Conservation (phyloP, 371 early-diverging fungal species). For the Apophysomyces ossiformis region DNA sequence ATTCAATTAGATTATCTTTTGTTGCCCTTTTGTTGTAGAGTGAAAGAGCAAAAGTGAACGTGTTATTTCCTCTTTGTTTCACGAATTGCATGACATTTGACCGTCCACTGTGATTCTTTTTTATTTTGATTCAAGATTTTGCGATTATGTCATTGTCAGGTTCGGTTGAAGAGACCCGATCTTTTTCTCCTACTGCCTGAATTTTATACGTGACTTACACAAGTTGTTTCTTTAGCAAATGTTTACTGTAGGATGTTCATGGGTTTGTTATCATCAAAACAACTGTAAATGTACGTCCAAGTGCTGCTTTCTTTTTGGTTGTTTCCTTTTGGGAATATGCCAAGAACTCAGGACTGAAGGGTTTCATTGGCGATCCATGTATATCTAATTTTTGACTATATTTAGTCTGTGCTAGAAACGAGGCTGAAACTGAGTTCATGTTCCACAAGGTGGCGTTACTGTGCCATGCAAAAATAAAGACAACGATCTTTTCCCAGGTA, state of each 20-base stretch:
- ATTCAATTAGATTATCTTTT: no score
- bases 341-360: background rate
- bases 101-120: no score
- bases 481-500: background rate
- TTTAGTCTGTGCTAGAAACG: background rate
- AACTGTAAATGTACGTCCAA: background rate
- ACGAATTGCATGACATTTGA: no score
- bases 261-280: background rate
- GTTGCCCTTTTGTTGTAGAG: no score
- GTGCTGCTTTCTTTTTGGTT: background rate
- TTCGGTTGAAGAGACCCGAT: background rate
- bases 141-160: conserved; percentile 1
- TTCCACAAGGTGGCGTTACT: conserved; percentile 5
- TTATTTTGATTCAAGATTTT: background rate
- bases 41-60: no score
- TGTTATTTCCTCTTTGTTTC: no score
- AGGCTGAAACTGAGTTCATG: conserved; percentile 2
- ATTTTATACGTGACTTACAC: background rate
- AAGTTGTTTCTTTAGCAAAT: background rate
- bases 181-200: background rate
- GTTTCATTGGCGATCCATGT: background rate
- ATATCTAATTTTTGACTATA: background rate
- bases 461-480: background rate
- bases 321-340: background rate
- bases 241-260: no score